phyloP scores from a whole-genome alignment of 176 grass and related monocot species.

The Tillandsia leiboldiana region DNA sequence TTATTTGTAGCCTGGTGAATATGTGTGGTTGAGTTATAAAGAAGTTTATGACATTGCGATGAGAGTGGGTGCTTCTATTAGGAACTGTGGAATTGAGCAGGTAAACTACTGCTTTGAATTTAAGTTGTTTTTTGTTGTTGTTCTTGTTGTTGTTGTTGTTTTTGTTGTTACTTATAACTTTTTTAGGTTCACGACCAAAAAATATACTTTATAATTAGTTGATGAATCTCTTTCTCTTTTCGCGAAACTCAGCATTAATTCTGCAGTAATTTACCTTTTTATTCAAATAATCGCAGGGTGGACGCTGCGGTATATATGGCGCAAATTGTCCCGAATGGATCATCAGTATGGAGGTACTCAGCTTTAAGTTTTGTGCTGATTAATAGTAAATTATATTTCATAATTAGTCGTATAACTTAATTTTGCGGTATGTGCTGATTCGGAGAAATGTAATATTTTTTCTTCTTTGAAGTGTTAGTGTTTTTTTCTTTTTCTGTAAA shows the following conservation, averaged over 20 bases:
- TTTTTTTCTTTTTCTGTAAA: background rate
- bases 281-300: conserved; percentile 34
- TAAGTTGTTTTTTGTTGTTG: no score
- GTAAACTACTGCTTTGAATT: conserved; percentile 18
- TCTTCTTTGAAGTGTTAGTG: background rate
- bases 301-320: conserved; percentile 62
- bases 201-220: background rate
- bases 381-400: background rate
- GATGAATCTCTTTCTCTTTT: background rate
- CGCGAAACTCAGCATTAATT: no score
- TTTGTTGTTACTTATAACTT: no score
- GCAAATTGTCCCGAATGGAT: conserved; percentile 84
- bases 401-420: no score
- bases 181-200: no score
- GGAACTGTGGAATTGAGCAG: conserved; percentile 50
- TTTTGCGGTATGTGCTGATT: no score
- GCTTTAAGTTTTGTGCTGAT: background rate
- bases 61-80: conserved; percentile 54
- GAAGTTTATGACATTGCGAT: conserved; percentile 47
- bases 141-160: no score
- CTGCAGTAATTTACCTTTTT: background rate
- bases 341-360: conserved; percentile 72
- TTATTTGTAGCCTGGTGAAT: conserved; percentile 49
- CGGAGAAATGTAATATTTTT: background rate
- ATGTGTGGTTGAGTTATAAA: conserved; percentile 59